These are phyloP conservation scores for Eutrema japonicum DNA, from an alignment of 345 rosid genomes.

Conservation along the genomic window DNA sequence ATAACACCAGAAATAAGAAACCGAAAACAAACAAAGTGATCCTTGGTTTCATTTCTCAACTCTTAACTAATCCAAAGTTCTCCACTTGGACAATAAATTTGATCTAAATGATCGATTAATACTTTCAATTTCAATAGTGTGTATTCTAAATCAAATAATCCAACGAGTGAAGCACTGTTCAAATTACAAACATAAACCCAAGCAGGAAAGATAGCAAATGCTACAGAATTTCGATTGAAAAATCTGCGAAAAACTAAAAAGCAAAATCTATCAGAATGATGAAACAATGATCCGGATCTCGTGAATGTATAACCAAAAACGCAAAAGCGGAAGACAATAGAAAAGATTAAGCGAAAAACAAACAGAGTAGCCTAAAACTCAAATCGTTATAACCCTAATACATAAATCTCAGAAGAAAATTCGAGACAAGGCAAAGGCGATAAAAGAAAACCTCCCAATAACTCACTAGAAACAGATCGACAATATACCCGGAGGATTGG, in stretches of 20 bases:
- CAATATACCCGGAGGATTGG: slow-evolving; percentile 23
- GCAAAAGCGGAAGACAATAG: background rate
- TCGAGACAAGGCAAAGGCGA: background rate
- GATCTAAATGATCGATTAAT: background rate
- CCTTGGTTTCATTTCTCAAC: background rate
- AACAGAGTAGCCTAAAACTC: background rate
- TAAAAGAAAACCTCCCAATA: background rate
- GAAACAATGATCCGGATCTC: slow-evolving; percentile 4
- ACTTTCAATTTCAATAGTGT: background rate
- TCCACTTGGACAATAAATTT: background rate
- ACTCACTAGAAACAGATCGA: slow-evolving; percentile 15
- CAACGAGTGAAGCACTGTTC: background rate
- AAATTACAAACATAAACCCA: background rate
- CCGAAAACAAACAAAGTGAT: background rate
- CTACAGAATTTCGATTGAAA: background rate
- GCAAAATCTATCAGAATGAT: background rate
- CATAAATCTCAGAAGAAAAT: slow-evolving; percentile 9
- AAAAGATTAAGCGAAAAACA: background rate
- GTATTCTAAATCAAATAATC: background rate
- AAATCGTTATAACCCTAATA: slow-evolving; percentile 11
- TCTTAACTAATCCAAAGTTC: background rate
- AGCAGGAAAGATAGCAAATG: background rate
- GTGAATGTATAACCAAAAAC: background rate
- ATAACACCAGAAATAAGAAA: background rate
- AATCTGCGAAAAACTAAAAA: too few relatives aligned